These are phyloP conservation scores for Saccharum officinarum DNA, from an alignment of 176 grass and related monocot species.

Conservation along the genomic window DNA sequence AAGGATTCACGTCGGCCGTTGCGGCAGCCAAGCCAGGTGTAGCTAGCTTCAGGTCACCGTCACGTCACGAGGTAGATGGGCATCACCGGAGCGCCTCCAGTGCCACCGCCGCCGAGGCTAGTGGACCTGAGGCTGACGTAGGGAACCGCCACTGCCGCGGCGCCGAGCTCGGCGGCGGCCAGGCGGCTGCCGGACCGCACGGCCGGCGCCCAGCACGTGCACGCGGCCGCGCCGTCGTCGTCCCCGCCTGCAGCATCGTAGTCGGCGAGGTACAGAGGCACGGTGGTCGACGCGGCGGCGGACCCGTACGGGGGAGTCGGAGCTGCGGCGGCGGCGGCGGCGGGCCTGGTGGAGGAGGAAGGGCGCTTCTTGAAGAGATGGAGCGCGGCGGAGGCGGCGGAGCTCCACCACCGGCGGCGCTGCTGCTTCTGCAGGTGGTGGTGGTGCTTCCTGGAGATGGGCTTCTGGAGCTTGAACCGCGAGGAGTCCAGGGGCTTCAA, in stretches of 20 bases:
- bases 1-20: not conserved
- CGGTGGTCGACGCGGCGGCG: not conserved
- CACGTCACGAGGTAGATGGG: conserved; percentile 77
- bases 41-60: conserved; percentile 52
- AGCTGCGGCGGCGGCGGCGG: not conserved
- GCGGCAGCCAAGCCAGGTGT: not conserved
- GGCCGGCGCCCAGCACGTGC: conserved; percentile 39
- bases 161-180: conserved; percentile 45
- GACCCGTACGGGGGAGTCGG: not conserved
- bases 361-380: conserved; percentile 45
- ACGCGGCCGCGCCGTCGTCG: not conserved
- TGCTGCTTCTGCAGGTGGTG: not conserved
- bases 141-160: not conserved
- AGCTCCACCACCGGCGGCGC: conserved; percentile 59
- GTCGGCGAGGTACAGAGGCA: conserved; percentile 33
- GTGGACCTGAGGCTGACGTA: conserved; percentile 52
- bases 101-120: not conserved
- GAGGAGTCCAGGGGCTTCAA: conserved; percentile 26
- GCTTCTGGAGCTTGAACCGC: conserved; percentile 57
- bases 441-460: conserved; percentile 45
- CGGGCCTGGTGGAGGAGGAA: not conserved
- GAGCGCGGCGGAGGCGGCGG: conserved; percentile 43
- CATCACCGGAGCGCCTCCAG: not conserved
- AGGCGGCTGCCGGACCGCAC: conserved; percentile 33
- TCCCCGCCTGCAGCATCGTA: not conserved